Percentiles rank a stretch among this genome's conserved stretches.
These are phyloP conservation scores for Boletus coccyginus DNA, from an alignment of 768 basidiomycete genomes.

Conservation along the genomic window DNA sequence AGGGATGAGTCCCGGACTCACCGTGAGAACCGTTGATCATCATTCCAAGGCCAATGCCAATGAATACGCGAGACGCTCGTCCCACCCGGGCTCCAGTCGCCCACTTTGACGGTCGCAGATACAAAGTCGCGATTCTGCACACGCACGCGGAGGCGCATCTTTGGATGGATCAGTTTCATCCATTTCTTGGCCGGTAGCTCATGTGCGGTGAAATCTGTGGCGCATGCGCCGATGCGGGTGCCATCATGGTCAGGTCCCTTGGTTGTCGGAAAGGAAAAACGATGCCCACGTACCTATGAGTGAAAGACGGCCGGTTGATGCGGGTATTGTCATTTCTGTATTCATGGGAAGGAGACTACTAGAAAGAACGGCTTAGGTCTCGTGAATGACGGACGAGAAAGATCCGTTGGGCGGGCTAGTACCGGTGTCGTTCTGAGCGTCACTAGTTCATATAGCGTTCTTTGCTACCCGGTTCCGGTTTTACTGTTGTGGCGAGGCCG, in stretches of 20 bases:
- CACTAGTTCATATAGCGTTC: constrained; percentile 1
- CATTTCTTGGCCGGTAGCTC: constrained; percentile 21
- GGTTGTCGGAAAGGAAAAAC: background rate
- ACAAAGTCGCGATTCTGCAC: constrained; percentile 7
- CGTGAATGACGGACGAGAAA: background rate
- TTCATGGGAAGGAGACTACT: background rate
- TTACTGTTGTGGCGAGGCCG: background rate
- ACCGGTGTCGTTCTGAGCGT: background rate
- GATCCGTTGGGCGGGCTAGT: background rate
- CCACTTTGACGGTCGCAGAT: constrained; percentile 12
- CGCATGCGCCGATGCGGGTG: background rate
- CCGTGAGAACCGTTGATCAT: constrained; percentile 11
- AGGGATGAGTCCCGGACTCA: constrained; percentile 5
- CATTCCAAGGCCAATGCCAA: constrained; percentile 21
- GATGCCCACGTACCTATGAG: constrained; percentile 16
- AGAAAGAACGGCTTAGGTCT: background rate
- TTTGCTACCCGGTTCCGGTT: constrained; percentile 16
- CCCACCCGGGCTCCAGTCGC: constrained; percentile 1
- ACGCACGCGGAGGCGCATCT: constrained; percentile 22
- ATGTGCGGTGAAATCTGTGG: constrained; percentile 23
- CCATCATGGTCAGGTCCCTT: background rate
- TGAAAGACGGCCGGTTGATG: constrained; percentile 7
- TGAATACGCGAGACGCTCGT: background rate
- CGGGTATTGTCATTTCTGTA: constrained; percentile 1
- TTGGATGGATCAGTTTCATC: constrained; percentile 20